Evolutionary conservation across 1,139 yeast genomes (phyloP), one percentile per base, ranked within the genome.

Genomic region (Lodderomyces metapsilosis): DNA sequence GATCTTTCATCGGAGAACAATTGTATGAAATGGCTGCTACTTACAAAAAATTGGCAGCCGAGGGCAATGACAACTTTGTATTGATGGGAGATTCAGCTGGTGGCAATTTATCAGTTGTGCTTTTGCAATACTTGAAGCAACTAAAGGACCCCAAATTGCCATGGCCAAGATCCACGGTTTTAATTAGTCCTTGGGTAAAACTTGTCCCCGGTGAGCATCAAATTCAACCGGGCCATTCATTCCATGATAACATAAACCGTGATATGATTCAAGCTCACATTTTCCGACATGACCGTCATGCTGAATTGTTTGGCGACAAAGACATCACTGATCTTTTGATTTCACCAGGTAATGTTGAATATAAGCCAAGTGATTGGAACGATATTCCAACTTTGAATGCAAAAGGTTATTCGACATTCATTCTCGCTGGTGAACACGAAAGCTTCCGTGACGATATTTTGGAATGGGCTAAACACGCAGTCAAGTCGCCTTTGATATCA

Each of bases 81-180:
- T 51, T 71, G 5, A 40, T 68, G 45, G 75, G 76, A 1, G 76
- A 70, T 51, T 67, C 74, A 0, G 74, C 74, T 11, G 76, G 76
- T 16, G 76, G 74, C 1, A 61, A 70, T 52, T 52, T 70, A 46
- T 51, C 65, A 1, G 49, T 68, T 7, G 51, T 52, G 16, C 62
- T 59, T 42, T 46, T 62, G 9, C 68, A 67, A 48, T 59, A 52
- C 38, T 52, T 68, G 49, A 56, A 58, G 17, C 36, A 37, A 8
- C 40, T 33, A 20, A 45, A 42, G 34, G 33, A 40, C 13, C 41
- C 48, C 8, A 43, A 43, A 15, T 34, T 40, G 21, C 55, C 61
- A 2, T 64, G 33, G 33, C 78, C 77, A 1, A 51, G 50, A 3
- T 57, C 65, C 38, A 48, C 64, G 36, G 44, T 69, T 1, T 56